Evolutionary conservation across 257 asterid genomes (phyloP).

Genomic region (Lycium barbarum): DNA sequence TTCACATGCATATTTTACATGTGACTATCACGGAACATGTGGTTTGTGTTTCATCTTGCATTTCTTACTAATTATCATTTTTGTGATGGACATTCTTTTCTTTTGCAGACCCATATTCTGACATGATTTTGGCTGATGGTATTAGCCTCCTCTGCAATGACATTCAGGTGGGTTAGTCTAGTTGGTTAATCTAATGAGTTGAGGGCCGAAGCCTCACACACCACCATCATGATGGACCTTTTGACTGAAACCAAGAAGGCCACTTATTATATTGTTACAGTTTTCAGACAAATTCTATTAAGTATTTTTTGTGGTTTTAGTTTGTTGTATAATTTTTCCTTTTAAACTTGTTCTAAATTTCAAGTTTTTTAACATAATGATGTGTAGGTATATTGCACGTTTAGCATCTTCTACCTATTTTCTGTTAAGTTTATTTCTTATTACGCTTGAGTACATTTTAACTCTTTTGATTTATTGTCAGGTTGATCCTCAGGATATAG

Average conservation of each 20-base stretch:
- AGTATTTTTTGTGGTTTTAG: not conserved
- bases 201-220: not conserved
- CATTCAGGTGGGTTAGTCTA: slow-evolving; percentile 49
- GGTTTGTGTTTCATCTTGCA: not conserved
- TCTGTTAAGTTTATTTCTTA: not conserved
- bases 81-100: slow-evolving; percentile 23
- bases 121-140: slow-evolving; percentile 65
- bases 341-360: slow-evolving; percentile 5
- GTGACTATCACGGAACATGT: not conserved
- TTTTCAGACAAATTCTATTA: not conserved
- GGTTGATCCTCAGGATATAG: slow-evolving; percentile 99
- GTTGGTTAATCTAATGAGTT: slow-evolving; percentile 23
- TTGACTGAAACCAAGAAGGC: not conserved
- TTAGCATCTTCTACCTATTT: slow-evolving; percentile 18
- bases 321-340: slow-evolving; percentile 14
- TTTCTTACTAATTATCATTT: not conserved
- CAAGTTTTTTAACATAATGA: not conserved
- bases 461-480: slow-evolving; percentile 43
- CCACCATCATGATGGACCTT: slow-evolving; percentile 12
- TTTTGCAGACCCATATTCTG: slow-evolving; percentile 49
- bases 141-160: slow-evolving; percentile 56
- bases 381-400: slow-evolving; percentile 20
- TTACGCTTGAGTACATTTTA: not conserved
- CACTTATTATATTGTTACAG: slow-evolving; percentile 13
- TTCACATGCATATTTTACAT: not conserved